Conservation (phyloP, 2,329 filamentous ascomycete species). For the Talaromyces sp. region DNA sequence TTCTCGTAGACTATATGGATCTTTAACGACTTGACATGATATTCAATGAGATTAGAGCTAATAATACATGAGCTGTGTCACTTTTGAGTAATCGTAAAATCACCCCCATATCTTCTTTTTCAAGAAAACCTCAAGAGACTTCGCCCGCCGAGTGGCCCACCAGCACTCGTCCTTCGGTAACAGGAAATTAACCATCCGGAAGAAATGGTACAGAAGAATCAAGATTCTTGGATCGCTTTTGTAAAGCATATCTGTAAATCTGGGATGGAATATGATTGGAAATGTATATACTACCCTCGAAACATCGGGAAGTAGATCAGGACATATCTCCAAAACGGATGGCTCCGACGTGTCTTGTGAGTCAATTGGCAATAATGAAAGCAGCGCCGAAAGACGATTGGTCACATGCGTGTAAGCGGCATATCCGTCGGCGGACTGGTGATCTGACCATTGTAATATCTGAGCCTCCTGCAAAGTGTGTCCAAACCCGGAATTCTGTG, state of each 20-base stretch:
- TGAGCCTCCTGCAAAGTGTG: neutral
- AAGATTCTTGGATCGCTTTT: slow-evolving; percentile 6
- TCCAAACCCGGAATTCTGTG: neutral
- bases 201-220: slow-evolving; percentile 13
- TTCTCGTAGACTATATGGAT: neutral
- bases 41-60: neutral
- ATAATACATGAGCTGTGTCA: neutral
- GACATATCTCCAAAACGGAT: neutral
- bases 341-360: neutral
- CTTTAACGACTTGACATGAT: neutral
- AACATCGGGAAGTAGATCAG: slow-evolving; percentile 7
- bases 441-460: neutral
- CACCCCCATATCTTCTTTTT: slow-evolving; percentile 5
- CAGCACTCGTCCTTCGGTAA: slow-evolving; percentile 13
- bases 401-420: slow-evolving; percentile 10
- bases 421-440: neutral
- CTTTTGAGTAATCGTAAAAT: neutral
- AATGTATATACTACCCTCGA: slow-evolving; percentile 12
- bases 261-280: slow-evolving; percentile 1
- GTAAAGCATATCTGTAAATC: slow-evolving; percentile 8
- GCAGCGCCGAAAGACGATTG: slow-evolving; percentile 13
- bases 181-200: neutral
- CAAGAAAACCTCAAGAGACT: neutral
- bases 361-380: slow-evolving; percentile 7
- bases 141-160: slow-evolving; percentile 8